Percentiles rank a stretch among this genome's conserved stretches.
phyloP scores from a whole-genome alignment of 2,329 filamentous ascomycete genomes.

The Pyricularia sp. region DNA sequence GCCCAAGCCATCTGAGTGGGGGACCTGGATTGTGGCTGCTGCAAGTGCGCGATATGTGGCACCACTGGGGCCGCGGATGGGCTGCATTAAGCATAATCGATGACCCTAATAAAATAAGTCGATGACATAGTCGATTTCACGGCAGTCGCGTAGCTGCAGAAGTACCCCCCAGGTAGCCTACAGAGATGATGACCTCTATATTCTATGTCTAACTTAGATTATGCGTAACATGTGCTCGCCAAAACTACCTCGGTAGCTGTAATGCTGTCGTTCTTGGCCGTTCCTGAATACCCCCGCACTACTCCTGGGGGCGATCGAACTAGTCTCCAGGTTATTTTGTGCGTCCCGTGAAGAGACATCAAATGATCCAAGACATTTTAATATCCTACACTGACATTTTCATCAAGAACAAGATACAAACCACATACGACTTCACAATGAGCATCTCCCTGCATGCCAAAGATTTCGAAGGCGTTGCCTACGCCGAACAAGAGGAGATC shows the following conservation, averaged over 20 bases:
- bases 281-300: too few species aligned
- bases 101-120: background rate
- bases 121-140: background rate
- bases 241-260: background rate
- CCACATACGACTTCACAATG: background rate
- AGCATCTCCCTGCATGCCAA: constrained; percentile 5
- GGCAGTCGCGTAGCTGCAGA: background rate
- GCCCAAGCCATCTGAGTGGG: background rate
- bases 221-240: background rate
- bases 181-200: background rate
- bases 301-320: too few species aligned
- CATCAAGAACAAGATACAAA: too few species aligned
- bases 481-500: constrained; percentile 26
- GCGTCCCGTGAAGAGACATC: too few species aligned
- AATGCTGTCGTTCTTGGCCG: too few species aligned
- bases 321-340: background rate
- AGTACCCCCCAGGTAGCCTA: background rate
- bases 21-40: background rate
- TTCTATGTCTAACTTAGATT: background rate
- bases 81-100: background rate
- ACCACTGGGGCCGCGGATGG: background rate
- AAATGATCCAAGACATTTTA: too few species aligned
- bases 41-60: background rate
- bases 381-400: too few species aligned
- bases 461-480: constrained; percentile 25